Evolutionary conservation across 2,329 filamentous ascomycete species (phyloP), one percentile per base, ranked within the genome.

Genomic region (Aspergillus candidus): DNA sequence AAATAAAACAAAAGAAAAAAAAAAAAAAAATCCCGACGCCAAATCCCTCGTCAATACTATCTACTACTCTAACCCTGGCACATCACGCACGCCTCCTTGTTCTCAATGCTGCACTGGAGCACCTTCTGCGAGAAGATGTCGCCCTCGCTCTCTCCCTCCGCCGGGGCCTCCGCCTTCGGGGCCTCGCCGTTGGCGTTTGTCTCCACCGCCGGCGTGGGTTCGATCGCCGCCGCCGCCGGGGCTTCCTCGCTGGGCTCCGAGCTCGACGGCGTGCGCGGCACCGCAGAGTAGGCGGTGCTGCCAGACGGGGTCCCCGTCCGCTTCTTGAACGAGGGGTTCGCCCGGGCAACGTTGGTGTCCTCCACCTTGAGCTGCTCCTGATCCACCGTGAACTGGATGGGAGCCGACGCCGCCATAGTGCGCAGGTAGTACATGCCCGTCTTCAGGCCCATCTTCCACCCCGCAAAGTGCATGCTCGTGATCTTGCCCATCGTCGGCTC

Each of bases 341-440:
- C 73, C 49, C 82, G 83, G 54, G 84, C 82, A 37, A 90, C 74
- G 57, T 84, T 87, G 53, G 82, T 87, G 65, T 98, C 93, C 32
- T 80, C 80, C 37, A 95, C 82, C 74, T 89, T 88, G 57, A 98
- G 82, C 44, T 88, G 86, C 71, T 95, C 88, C 71, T 98, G 91
- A 66, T 98, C 93, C 63, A 98, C 93, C 4, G 93, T 98, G 76
- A 98, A 98, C 71, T 98, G 93, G 56, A 98, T 98, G 42, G 93
- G 93, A 37, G 90, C 89, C 13, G 90, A 90, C 31, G 93, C 93
- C 52, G 93, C 93, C 82, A 94, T 93, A 38, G 93, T 98, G 61
- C 93, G 88, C 58, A 98, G 83, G 73, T 98, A 98, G 83, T 98
- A 98, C 93, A 98, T 97, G 75, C 93, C 93, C 31, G 93, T 98